Evolutionary conservation across 1,284 basidiomycete genomes (phyloP).

Genomic region (Boletus putidus): DNA sequence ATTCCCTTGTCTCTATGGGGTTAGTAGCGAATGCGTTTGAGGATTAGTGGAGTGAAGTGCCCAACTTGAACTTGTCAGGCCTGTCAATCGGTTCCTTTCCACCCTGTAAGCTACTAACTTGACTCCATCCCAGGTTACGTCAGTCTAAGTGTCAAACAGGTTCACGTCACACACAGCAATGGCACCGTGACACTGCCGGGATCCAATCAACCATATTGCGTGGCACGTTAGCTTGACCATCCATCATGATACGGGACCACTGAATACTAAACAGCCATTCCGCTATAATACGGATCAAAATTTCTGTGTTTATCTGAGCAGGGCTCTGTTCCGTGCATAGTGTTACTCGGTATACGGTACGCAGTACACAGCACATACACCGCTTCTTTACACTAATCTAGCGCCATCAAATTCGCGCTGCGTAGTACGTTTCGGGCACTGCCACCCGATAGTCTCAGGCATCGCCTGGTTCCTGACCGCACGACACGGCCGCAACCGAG

Average conservation of each 20-base stretch:
- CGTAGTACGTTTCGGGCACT: conserved; percentile 8
- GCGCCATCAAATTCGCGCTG: conserved; percentile 12
- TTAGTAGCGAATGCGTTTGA: background rate
- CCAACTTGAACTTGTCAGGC: no score
- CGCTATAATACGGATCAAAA: conserved; percentile 4
- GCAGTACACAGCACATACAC: conserved; percentile 11
- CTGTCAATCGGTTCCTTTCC: no score
- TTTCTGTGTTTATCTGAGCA: background rate
- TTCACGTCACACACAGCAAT: no score
- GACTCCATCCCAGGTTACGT: no score
- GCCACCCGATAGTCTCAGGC: conserved; percentile 19
- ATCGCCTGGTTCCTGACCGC: conserved; percentile 18
- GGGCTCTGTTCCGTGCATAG: background rate
- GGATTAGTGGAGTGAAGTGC: no score
- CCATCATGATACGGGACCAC: no score
- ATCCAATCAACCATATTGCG: background rate
- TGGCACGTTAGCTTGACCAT: background rate
- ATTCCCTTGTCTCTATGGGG: background rate
- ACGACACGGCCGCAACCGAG: conserved; percentile 16
- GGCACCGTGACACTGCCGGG: background rate
- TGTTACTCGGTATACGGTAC: background rate
- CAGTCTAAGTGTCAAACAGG: no score
- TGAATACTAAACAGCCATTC: background rate
- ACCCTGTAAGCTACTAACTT: no score
- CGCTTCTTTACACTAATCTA: background rate